Evolutionary conservation across 2,329 filamentous ascomycete species (phyloP).

Genomic region (Chaetomium strumarium): DNA sequence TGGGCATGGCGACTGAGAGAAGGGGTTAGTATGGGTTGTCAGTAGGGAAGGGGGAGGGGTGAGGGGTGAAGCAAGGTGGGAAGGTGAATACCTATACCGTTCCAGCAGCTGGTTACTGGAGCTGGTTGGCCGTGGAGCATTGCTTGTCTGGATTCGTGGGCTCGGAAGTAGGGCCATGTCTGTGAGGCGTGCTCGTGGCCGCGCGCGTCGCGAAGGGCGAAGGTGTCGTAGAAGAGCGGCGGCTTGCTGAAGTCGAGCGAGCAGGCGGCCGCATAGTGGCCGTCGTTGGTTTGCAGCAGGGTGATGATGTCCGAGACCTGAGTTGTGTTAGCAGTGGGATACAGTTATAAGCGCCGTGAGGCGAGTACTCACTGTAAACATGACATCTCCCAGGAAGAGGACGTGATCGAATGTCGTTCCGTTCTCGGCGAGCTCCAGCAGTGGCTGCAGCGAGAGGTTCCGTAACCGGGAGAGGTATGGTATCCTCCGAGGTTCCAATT

Average conservation of each 20-base stretch:
- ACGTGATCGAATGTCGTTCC: conserved; percentile 51
- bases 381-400: conserved; percentile 56
- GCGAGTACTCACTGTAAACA: conserved; percentile 43
- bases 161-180: conserved; percentile 56
- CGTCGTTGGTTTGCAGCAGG: conserved; percentile 48
- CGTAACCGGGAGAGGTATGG: conserved; percentile 60
- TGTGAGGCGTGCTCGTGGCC: conserved; percentile 47
- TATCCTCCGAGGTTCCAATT: conserved; percentile 56
- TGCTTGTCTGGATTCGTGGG: conserved; percentile 35
- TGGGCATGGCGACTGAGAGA: conserved; percentile 21
- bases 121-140: conserved; percentile 46
- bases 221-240: conserved; percentile 55
- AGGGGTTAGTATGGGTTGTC: neutral
- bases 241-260: conserved; percentile 52
- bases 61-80: conserved; percentile 34
- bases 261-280: conserved; percentile 54
- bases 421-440: conserved; percentile 43
- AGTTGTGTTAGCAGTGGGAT: conserved; percentile 19
- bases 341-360: neutral
- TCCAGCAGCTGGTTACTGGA: conserved; percentile 62
- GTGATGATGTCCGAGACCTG: conserved; percentile 41
- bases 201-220: conserved; percentile 50
- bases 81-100: conserved; percentile 47
- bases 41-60: conserved; percentile 25
- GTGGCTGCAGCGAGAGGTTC: conserved; percentile 56